Base-by-base conservation (phyloP, 2,329 filamentous ascomycete genomes). In the Microsporum audouinii region DNA sequence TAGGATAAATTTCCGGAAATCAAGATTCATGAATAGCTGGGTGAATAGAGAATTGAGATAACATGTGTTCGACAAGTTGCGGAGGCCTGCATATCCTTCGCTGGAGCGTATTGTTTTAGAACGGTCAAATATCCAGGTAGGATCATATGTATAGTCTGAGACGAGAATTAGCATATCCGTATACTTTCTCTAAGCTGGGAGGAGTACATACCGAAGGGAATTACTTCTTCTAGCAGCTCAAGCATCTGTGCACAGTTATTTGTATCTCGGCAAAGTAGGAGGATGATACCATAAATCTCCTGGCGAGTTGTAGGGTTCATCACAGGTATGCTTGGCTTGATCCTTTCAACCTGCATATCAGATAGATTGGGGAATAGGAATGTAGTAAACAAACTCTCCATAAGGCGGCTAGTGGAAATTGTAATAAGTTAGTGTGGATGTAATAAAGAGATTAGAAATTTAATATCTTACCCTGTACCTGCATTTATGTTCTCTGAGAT, bases 21-120 rank as follows among this genome's bases (percentile, higher is more conserved):
- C 81, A 14, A 88, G 76, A 70, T 99, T 97, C 90, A 96, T 97
- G 77, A 92, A 99, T 0, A 99, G 82, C 70, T 99, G 94, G 0
- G 91, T 92, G 63, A 97, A 81, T 0, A 99, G 78, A 0, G 94
- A 97, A 71, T 99, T 99, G 70, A 97, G 82, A 71, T 99, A 99
- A 74, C 94, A 99, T 0, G 95, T 97, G 71, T 96, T 96, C 7
- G 90, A 94, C 14, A 96, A 81, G 68, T 99, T 99, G 61, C 82
- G 82, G n/a, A 99, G 75, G 0, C 94, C 94, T n/a, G 88, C 84
- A 71, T 95, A 95, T 23, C 90, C 91, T 64, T 88, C 88, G 0
- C 83, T 75, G 1, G 89, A 85, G 64, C 90, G 84, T n/a, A 95
- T 81, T 14, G 84, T 82, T 68, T 83, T 85, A 43, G 74, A 74